Evolutionary conservation across 2,329 filamentous ascomycete genomes (phyloP), one percentile per base, ranked within the genome.

Genomic region (Drechslera avenae): DNA sequence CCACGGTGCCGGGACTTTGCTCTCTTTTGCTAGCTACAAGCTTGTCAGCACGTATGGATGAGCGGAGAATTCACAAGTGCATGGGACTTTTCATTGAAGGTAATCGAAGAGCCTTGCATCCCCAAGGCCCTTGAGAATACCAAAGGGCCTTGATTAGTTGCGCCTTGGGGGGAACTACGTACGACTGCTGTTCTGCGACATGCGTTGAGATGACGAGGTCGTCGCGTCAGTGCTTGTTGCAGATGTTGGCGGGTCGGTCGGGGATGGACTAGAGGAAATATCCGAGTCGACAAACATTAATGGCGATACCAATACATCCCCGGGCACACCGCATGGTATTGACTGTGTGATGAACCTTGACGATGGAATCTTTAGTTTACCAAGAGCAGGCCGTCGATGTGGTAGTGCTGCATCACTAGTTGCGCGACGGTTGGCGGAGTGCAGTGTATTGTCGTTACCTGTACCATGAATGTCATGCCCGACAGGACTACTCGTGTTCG

Each of bases 201-300:
- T 16, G 18, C 42, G 39, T 16, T 33, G 39, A 21, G 43, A 30
- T 13, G 32, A 40, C 30, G 30, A 17, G 12, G 18, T 45, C 2
- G 57, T 55, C 5, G 46, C 31, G 18, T 49, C 26, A 9, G 43
- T 56, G 6, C 39, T 46, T 9, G 46, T 63, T 16, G 57, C 57
- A 28, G 63, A 66, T 8, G 50, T 57, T 3, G 61, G 57, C 19
- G 51, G 23, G 18, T 63, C 59, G 16, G 44, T 49, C 12, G 56
- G 46, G 4, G 59, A 63, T 4, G 57, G 37, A 3, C 56, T 54
- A 0, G 54, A 58, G 3, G 60, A 62, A 8, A 50, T 31, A 28
- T 54, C 47, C 2, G 57, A 61, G 26, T 60, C 57, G n/a, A 50
- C 55, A 40, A 63, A 63, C 8, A 62, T 50, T 12, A 57, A 42